Percentiles rank a stretch among this genome's conserved stretches.
Evolutionary conservation across 768 basidiomycete genomes (phyloP).

Genomic region (Lentinula lateritia): DNA sequence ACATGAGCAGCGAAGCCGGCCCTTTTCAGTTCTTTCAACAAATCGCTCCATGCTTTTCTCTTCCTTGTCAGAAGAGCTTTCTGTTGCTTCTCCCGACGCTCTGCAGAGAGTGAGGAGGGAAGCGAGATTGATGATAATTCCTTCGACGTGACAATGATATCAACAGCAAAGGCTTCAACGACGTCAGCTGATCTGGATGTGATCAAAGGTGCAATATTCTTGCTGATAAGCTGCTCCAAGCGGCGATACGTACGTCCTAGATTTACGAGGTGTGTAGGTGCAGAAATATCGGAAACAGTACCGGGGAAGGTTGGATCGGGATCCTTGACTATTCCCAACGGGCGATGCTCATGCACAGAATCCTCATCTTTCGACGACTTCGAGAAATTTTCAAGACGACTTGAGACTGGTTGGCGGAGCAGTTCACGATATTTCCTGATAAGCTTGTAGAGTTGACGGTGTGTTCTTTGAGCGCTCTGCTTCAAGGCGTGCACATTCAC

Average conservation of each 20-base stretch:
- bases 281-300: not conserved
- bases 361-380: constrained; percentile 26
- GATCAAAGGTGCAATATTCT: constrained; percentile 38
- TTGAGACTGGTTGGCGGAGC: constrained; percentile 63
- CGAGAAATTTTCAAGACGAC: constrained; percentile 33
- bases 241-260: constrained; percentile 44
- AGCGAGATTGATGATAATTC: constrained; percentile 45
- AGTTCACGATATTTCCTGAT: constrained; percentile 90
- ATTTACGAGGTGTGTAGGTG: constrained; percentile 2
- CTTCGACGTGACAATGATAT: constrained; percentile 59
- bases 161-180: constrained; percentile 52
- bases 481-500: constrained; percentile 91
- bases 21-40: constrained; percentile 82
- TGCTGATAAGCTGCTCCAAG: constrained; percentile 40
- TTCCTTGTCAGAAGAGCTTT: constrained; percentile 80
- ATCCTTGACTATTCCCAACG: not conserved
- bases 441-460: constrained; percentile 85
- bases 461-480: constrained; percentile 85
- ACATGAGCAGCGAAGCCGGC: constrained; percentile 69
- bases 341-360: not conserved
- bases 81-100: constrained; percentile 53
- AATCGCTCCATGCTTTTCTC: constrained; percentile 84
- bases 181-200: constrained; percentile 29
- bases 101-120: constrained; percentile 34
- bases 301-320: not conserved